A percentile compares a stretch with the other conserved stretches of the same genome.
Conservation (phyloP, 345 rosid species). For the Heritiera littoralis region DNA sequence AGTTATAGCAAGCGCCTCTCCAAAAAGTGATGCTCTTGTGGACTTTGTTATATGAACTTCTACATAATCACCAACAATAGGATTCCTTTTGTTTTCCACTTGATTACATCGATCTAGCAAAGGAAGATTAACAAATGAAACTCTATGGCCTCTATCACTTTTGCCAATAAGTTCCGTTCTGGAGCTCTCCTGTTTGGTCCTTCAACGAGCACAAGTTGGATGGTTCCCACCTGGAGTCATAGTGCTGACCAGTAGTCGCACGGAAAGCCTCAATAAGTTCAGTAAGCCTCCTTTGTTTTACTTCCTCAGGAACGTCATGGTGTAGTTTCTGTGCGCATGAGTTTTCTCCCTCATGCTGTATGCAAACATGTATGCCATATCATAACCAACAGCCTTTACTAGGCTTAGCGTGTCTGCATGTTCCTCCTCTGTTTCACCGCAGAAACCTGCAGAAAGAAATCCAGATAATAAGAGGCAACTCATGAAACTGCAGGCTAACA, state of each 20-base stretch:
- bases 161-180: slow-evolving; percentile 83
- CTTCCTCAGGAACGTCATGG: slow-evolving; percentile 75
- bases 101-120: slow-evolving; percentile 38
- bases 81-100: slow-evolving; percentile 41
- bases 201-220: slow-evolving; percentile 79
- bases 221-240: slow-evolving; percentile 70
- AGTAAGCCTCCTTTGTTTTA: slow-evolving; percentile 82
- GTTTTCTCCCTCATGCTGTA: slow-evolving; percentile 98
- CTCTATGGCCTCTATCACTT: slow-evolving; percentile 83
- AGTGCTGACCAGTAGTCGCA: slow-evolving; percentile 77
- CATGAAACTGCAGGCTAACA: not conserved
- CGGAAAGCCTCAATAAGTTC: slow-evolving; percentile 83
- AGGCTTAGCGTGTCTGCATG: slow-evolving; percentile 75
- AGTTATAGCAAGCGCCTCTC: slow-evolving; percentile 77
- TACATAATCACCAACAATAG: slow-evolving; percentile 70
- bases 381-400: slow-evolving; percentile 71
- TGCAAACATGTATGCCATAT: slow-evolving; percentile 99
- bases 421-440: slow-evolving; percentile 93
- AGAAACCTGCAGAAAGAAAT: slow-evolving; percentile 60
- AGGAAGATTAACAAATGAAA: slow-evolving; percentile 54
- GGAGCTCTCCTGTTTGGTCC: slow-evolving; percentile 95
- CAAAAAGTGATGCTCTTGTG: slow-evolving; percentile 69
- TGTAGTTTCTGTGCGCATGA: slow-evolving; percentile 79
- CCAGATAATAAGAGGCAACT: slow-evolving; percentile 3
- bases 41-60: slow-evolving; percentile 73